These are phyloP conservation scores for Coemansia sp. DNA, from an alignment of 192 early-diverging fungal genomes.

Conservation along the genomic window DNA sequence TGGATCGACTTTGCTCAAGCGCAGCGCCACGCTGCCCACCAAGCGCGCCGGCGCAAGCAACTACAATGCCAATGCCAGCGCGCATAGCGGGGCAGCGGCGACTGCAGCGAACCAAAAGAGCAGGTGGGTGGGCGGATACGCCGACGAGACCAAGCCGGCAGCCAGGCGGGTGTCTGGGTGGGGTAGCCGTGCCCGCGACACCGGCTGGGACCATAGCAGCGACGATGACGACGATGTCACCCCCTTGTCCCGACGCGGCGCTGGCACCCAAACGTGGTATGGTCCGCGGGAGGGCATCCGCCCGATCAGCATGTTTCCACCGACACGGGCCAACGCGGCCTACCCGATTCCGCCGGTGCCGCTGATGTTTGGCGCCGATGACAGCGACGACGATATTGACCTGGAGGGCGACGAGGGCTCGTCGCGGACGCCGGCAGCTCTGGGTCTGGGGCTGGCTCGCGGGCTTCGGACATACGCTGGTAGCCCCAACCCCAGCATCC, in stretches of 20 bases:
- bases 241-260: constrained; percentile 16
- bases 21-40: constrained; percentile 44
- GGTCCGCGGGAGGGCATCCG: constrained; percentile 32
- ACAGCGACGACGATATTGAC: constrained; percentile 64
- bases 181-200: constrained; percentile 20
- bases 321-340: constrained; percentile 13
- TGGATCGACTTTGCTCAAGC: constrained; percentile 19
- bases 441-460: constrained; percentile 24
- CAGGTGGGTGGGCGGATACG: constrained; percentile 34
- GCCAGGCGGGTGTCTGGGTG: constrained; percentile 28
- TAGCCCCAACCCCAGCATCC: neutral
- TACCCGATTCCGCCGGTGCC: constrained; percentile 40
- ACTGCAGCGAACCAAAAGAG: constrained; percentile 17
- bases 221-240: constrained; percentile 16
- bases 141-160: constrained; percentile 2
- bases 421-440: constrained; percentile 32
- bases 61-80: neutral
- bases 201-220: constrained; percentile 45
- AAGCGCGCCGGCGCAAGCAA: constrained; percentile 14
- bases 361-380: constrained; percentile 46
- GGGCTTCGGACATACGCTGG: constrained; percentile 7
- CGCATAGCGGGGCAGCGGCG: neutral
- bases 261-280: constrained; percentile 43
- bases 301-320: constrained; percentile 44
- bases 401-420: constrained; percentile 62